Evolutionary conservation across 73 alveolate species (phyloP).

Genomic region (Uronychia setigera): DNA sequence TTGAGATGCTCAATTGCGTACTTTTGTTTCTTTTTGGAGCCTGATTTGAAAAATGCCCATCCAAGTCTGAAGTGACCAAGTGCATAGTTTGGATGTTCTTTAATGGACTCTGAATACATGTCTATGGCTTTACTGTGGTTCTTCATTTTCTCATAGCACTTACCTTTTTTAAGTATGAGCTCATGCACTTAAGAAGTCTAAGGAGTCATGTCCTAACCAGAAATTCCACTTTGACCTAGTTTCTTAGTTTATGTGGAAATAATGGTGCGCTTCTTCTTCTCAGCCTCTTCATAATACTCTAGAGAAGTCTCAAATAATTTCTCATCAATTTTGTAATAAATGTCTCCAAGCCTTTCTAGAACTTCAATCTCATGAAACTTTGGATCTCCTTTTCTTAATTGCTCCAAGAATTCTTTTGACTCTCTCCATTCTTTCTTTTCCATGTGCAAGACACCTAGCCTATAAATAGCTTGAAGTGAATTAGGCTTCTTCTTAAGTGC

Average conservation of each 20-base stretch:
- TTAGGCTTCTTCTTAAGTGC: constrained; percentile 13
- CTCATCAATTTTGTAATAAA: constrained; percentile 26
- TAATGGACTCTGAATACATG: not conserved
- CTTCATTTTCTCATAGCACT: constrained; percentile 31
- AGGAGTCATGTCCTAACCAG: not conserved
- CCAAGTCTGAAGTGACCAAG: constrained; percentile 45
- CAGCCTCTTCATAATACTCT: constrained; percentile 46
- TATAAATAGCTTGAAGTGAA: constrained; percentile 6
- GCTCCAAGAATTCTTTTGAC: constrained; percentile 9
- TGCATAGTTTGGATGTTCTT: not conserved
- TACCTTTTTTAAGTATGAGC: constrained; percentile 20
- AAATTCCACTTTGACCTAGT: no score
- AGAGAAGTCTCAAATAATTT: constrained; percentile 46
- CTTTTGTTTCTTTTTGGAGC: not conserved
- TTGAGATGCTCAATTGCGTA: constrained; percentile 30
- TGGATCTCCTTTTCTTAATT: constrained; percentile 13
- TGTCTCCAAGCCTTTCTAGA: constrained; percentile 43
- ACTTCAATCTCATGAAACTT: constrained; percentile 23
- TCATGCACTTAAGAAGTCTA: not conserved
- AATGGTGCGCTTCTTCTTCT: constrained; percentile 17
- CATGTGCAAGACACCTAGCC: constrained; percentile 18
- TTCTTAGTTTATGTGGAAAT: no score
- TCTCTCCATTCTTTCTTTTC: constrained; percentile 32
- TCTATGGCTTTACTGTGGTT: constrained; percentile 7
- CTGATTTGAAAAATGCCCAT: constrained; percentile 47